These are phyloP conservation scores for Seiridium cupressi DNA, from an alignment of 2,329 filamentous ascomycete species.

Conservation along the genomic window DNA sequence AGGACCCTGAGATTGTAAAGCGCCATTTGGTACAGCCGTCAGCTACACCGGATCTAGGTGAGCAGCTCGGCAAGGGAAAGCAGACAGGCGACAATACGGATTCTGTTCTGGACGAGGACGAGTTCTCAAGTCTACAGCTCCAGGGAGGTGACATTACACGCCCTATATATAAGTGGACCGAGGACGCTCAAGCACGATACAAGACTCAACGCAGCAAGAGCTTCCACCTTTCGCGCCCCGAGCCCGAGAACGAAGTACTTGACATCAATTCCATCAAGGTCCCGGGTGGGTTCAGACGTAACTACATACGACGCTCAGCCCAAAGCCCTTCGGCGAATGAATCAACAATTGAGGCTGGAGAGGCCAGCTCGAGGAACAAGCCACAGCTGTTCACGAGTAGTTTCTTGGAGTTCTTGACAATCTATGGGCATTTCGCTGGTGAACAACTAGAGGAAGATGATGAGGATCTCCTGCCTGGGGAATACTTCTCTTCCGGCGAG, in stretches of 20 bases:
- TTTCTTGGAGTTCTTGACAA: slow-evolving; percentile 91
- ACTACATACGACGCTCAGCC: slow-evolving; percentile 79
- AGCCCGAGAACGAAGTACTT: slow-evolving; percentile 75
- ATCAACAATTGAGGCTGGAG: slow-evolving; percentile 37
- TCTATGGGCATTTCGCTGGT: slow-evolving; percentile 97
- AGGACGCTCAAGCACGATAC: slow-evolving; percentile 73
- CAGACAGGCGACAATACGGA: slow-evolving; percentile 36
- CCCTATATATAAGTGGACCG: slow-evolving; percentile 95
- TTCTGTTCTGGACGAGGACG: slow-evolving; percentile 60
- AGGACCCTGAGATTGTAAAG: slow-evolving; percentile 89
- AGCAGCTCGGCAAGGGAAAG: slow-evolving; percentile 52
- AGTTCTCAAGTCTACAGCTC: slow-evolving; percentile 89
- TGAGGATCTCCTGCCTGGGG: slow-evolving; percentile 79
- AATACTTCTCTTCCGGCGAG: slow-evolving; percentile 84
- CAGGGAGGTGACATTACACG: slow-evolving; percentile 94
- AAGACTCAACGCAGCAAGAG: slow-evolving; percentile 80
- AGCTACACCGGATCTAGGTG: slow-evolving; percentile 43
- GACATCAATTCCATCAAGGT: slow-evolving; percentile 91
- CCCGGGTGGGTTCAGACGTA: slow-evolving; percentile 88
- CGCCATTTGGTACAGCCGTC: slow-evolving; percentile 78
- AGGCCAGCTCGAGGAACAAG: slow-evolving; percentile 36
- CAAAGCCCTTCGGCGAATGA: slow-evolving; percentile 52
- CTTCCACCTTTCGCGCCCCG: slow-evolving; percentile 74
- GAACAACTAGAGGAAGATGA: slow-evolving; percentile 97
- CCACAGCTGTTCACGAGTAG: slow-evolving; percentile 79